Evolutionary conservation across 2,329 filamentous ascomycete species (phyloP).

Genomic region (Exophiala oligosperma): DNA sequence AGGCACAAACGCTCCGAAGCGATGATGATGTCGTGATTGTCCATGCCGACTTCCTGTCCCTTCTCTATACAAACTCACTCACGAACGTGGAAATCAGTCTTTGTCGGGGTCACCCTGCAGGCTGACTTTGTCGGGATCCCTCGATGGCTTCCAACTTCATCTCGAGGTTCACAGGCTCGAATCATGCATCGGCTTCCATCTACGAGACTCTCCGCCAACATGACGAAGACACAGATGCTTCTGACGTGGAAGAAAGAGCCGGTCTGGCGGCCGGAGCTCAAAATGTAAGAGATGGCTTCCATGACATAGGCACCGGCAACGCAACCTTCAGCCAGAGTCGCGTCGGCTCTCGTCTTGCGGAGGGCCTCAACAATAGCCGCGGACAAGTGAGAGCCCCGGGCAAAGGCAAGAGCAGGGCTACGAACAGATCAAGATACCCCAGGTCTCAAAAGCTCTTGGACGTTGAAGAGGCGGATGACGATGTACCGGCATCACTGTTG

Average conservation of each 20-base stretch:
- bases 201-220: conserved; percentile 50
- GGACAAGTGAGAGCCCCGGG: neutral
- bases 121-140: conserved; percentile 1
- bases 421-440: conserved; percentile 13
- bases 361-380: neutral
- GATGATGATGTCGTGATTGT: conserved; percentile 16
- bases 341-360: neutral
- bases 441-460: conserved; percentile 32
- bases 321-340: neutral
- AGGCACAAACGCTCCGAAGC: conserved; percentile 15
- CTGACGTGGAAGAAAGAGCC: conserved; percentile 46
- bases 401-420: conserved; percentile 19
- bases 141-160: conserved; percentile 57
- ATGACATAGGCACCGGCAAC: conserved; percentile 9
- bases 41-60: neutral
- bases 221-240: conserved; percentile 46
- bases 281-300: conserved; percentile 17
- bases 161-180: conserved; percentile 49
- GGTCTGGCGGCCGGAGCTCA: conserved; percentile 40
- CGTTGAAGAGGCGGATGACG: conserved; percentile 58
- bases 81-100: neutral
- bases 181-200: conserved; percentile 43
- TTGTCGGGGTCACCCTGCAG: neutral
- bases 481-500: conserved; percentile 64
- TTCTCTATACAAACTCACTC: neutral